Percentiles rank a stretch among this genome's conserved stretches.
These are phyloP conservation scores for Trifolium pratense DNA, from an alignment of 306 rosid species.

Conservation along the genomic window DNA sequence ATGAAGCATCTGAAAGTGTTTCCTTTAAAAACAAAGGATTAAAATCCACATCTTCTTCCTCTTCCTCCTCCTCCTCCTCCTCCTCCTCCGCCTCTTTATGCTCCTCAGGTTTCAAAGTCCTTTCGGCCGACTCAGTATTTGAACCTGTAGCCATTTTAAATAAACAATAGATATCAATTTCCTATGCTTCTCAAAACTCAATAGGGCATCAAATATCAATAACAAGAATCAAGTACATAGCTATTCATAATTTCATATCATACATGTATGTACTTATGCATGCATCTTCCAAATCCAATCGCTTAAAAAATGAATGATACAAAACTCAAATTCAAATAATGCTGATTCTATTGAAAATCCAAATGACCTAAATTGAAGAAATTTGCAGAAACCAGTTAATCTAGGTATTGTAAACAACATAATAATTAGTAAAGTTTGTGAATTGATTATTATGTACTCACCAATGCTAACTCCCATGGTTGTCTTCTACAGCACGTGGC, in stretches of 20 bases:
- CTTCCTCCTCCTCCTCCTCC: conserved; percentile 65
- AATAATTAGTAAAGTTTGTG: neutral
- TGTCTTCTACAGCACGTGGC: conserved; percentile 2
- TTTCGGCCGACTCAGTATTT: conserved; percentile 45
- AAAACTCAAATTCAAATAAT: neutral
- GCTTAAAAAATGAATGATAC: conserved; percentile 16
- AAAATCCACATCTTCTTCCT: conserved; percentile 78
- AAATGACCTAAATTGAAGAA: conserved; percentile 5
- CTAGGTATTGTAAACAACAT: neutral
- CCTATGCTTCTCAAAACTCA: conserved; percentile 26
- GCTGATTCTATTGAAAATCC: conserved; percentile 24
- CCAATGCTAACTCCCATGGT: neutral
- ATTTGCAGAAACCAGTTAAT: neutral
- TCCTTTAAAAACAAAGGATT: conserved; percentile 74
- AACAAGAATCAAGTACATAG: neutral
- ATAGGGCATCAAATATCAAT: neutral
- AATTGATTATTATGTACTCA: neutral
- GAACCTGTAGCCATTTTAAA: conserved; percentile 55
- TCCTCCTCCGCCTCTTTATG: conserved; percentile 49
- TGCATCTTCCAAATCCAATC: conserved; percentile 28
- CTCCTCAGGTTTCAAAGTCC: conserved; percentile 49
- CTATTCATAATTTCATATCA: neutral
- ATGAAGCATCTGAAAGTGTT: conserved; percentile 79
- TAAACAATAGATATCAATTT: conserved; percentile 24
- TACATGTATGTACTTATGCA: neutral